Evolutionary conservation across 257 asterid genomes (phyloP), one percentile per base, ranked within the genome.

Genomic region (Prunella vulgaris): DNA sequence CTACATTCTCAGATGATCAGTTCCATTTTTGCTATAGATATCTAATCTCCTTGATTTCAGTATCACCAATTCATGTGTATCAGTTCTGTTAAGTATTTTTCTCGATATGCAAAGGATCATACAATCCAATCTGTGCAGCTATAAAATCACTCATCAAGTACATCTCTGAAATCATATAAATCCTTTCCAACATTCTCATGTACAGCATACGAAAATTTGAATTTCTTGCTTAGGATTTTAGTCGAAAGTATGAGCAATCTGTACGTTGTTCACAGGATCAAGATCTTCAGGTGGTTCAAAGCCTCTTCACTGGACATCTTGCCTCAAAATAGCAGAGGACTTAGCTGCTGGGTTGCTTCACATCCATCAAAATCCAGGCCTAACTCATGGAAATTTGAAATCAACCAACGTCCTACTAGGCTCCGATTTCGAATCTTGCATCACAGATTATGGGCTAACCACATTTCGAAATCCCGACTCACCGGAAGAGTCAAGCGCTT

Each of bases 221-320:
- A n/a, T n/a, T n/a, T n/a, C n/a, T n/a, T n/a, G n/a, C n/a, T n/a
- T n/a, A n/a, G n/a, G n/a, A n/a, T 5, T 4, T 32, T 32, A 4
- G 21, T 10, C 2, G 10, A n/a, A 46, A 5, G 20, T 1, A 46
- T n/a, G 2, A 46, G n/a, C 2, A 15, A n/a, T n/a, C 3, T 5
- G 9, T 1, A 25, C 9, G 30, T 24, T 10, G 56, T 38, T 44
- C 48, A 30, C 90, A 90, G 97, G 99, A 66, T 78, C 99, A 66
- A 86, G 90, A 70, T 82, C 91, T 21, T 74, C 95, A 52, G 95
- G 97, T 63, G 97, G 95, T 72, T 92, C 97, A 21, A 93, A 93
- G 78, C 96, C 99, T 38, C 99, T 94, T 35, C 99, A 94, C 46
- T 94, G 99, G 99, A 94, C 99, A 73, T 94, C 99, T 24, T 91